Conservation (phyloP, 805 yeast species). For the Candida ficus region DNA sequence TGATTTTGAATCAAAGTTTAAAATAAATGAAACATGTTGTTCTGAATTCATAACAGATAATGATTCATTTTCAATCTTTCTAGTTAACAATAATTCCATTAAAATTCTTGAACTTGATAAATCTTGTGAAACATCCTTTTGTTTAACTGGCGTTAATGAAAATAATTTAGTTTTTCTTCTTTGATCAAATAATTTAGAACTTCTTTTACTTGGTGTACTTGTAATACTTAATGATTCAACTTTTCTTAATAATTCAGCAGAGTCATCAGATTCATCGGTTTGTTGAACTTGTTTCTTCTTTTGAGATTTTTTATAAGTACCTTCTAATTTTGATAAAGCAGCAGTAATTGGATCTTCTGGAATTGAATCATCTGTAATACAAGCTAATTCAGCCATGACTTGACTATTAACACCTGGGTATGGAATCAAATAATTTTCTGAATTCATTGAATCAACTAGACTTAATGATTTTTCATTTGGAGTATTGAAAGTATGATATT, state of each 20-base stretch:
- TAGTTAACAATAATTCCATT: constrained; percentile 33
- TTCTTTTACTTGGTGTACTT: constrained; percentile 17
- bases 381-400: constrained; percentile 72
- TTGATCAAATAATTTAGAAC: constrained; percentile 31
- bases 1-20: constrained; percentile 60
- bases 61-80: constrained; percentile 19
- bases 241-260: constrained; percentile 15
- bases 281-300: constrained; percentile 6
- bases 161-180: constrained; percentile 34
- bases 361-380: constrained; percentile 74
- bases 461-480: constrained; percentile 3
- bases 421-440: constrained; percentile 23
- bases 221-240: constrained; percentile 17
- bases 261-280: constrained; percentile 16
- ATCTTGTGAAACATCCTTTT: constrained; percentile 18
- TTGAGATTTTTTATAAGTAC: constrained; percentile 44
- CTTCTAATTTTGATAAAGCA: constrained; percentile 78
- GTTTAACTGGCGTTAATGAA: constrained; percentile 30
- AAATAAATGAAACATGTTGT: constrained; percentile 75
- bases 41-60: constrained; percentile 28
- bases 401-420: constrained; percentile 47
- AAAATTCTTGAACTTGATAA: constrained; percentile 29
- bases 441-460: constrained; percentile 10
- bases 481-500: not conserved
- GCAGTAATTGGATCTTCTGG: constrained; percentile 65